Conservation (phyloP, 1,284 basidiomycete genomes). For the Phlebopus sp. region DNA sequence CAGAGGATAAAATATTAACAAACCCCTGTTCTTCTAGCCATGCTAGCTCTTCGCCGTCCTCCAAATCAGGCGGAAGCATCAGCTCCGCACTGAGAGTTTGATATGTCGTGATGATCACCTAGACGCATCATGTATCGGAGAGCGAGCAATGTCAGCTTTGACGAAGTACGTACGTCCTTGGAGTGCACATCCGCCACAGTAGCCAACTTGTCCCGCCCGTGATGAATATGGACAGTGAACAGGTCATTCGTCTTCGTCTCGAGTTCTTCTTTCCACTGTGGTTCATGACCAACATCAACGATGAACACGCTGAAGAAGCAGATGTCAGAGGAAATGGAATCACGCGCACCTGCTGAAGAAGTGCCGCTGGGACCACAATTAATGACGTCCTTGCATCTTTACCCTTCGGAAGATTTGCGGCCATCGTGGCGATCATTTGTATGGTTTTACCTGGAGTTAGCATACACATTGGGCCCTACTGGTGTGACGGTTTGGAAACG, state of each 20-base stretch:
- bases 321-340: neutral
- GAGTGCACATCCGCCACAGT: constrained; percentile 40
- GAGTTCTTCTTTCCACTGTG: constrained; percentile 69
- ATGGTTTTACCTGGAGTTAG: constrained; percentile 53
- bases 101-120: constrained; percentile 68
- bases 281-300: neutral
- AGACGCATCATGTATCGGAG: constrained; percentile 5
- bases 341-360: constrained; percentile 55
- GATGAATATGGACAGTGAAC: constrained; percentile 63
- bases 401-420: constrained; percentile 47
- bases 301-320: neutral
- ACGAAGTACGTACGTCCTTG: constrained; percentile 47
- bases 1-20: constrained; percentile 5
- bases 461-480: neutral
- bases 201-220: constrained; percentile 65
- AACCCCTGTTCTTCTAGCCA: constrained; percentile 52
- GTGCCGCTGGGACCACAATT: constrained; percentile 66
- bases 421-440: constrained; percentile 74
- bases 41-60: constrained; percentile 43
- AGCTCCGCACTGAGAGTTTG: constrained; percentile 62
- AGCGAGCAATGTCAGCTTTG: constrained; percentile 3
- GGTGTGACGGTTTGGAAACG: neutral
- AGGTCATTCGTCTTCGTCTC: constrained; percentile 60
- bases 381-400: constrained; percentile 52
- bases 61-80: constrained; percentile 42